Evolutionary conservation across 2,329 filamentous ascomycete genomes (phyloP).

Genomic region (Thielaviopsis populi): DNA sequence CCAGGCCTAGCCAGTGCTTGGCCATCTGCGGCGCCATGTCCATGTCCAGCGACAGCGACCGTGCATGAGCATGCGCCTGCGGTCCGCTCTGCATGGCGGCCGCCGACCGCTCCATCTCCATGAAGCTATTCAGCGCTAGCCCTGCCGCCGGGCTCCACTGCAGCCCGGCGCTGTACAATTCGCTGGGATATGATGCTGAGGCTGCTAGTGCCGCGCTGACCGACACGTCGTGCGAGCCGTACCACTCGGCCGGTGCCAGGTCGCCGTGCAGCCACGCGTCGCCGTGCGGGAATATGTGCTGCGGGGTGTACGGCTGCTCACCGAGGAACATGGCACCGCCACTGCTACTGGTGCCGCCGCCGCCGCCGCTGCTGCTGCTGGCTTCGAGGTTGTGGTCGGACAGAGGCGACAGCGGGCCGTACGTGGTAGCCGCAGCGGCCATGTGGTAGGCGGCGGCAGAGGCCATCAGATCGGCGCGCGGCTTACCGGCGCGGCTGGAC

Average conservation of each 20-base stretch:
- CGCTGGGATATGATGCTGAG: slow-evolving; percentile 14
- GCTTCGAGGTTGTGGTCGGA: not conserved
- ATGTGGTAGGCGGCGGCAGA: slow-evolving; percentile 5
- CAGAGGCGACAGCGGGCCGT: not conserved
- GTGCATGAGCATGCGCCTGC: slow-evolving; percentile 23
- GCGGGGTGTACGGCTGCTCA: slow-evolving; percentile 2
- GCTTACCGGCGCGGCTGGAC: slow-evolving; percentile 32
- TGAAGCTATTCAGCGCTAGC: not conserved
- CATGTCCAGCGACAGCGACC: slow-evolving; percentile 23
- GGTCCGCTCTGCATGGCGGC: slow-evolving; percentile 12
- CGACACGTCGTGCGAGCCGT: not conserved
- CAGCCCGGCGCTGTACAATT: slow-evolving; percentile 26
- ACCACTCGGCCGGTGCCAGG: slow-evolving; percentile 19
- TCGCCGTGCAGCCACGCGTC: slow-evolving; percentile 18
- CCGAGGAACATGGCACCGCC: slow-evolving; percentile 5
- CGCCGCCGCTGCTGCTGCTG: not conserved
- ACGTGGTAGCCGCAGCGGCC: not conserved
- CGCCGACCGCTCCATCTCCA: not conserved
- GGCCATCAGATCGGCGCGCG: slow-evolving; percentile 9
- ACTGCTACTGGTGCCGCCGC: not conserved
- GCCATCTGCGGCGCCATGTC: slow-evolving; percentile 6
- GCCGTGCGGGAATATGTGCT: slow-evolving; percentile 8
- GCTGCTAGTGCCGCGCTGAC: not conserved
- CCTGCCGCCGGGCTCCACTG: slow-evolving; percentile 27
- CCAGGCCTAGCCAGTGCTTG: slow-evolving; percentile 22